Evolutionary conservation across 2,329 filamentous ascomycete genomes (phyloP), one percentile per base, ranked within the genome.

Genomic region (Endocalyx cinctus): DNA sequence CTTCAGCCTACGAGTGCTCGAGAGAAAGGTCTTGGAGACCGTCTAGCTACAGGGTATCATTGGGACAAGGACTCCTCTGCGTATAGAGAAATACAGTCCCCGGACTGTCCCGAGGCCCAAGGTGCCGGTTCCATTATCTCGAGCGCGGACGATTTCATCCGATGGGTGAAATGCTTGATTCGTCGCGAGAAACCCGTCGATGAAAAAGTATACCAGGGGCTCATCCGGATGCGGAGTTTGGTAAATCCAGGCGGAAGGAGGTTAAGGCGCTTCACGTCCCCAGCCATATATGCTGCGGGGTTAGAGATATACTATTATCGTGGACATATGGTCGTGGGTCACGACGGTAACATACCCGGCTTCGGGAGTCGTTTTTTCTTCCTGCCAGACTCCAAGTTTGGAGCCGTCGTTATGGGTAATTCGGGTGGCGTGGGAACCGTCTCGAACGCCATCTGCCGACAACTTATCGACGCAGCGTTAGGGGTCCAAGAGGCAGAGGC

Each of bases 41-140:
- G 43, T 3, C 34, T 52, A 4, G 36, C 47, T 5, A 38, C n/a
- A 1, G 46, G 48, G 1, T 38, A 51, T 31, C 3, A 8, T 1
- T 50, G 45, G 45, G 14, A 40, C 4, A 19, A 40, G 27, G 13
- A 38, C 10, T 22, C 13, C 3, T 36, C 30, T n/a, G 8, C 18
- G 5, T 46, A 47, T 16, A 17, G 12, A 1, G 31, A 19, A 1
- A 42, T 48, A 13, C 30, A 32, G 13, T 17, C 20, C 5, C 19
- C 20, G 3, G 34, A 49, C 4, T 30, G 23, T 5, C 35, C 39
- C 1, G 47, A 48, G 19, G 39, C n/a, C 10, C 41, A 50, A 26
- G 50, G 50, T 1, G 50, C 50, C 1, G 48, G 48, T 10, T 50
- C 40, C 0, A 39, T 52, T 25, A 33, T 51, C 6, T 44, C 47